Base-by-base conservation (phyloP, 106 monocot species). In the Posidonia australis region DNA sequence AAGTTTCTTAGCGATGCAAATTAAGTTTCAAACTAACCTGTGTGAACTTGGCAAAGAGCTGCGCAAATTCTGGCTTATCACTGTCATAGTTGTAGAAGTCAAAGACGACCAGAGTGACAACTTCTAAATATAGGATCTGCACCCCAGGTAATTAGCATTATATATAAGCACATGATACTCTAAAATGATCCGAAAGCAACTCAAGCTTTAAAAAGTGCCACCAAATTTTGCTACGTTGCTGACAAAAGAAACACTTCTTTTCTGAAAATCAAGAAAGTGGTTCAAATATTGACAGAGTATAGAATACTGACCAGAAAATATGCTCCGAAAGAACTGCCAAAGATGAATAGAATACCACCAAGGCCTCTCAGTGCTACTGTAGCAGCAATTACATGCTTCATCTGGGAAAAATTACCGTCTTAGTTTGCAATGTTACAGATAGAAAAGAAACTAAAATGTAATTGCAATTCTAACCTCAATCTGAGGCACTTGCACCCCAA, bases 81-180 rank as follows among this genome's bases (percentile, higher is more conserved):
- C 81, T 48, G 42, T 86, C 79, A 17, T 80, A 84, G 75, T 92
- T 92, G 77, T 92, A 92, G 84, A 87, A 92, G 68, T 92, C 92
- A 13, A 87, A 77, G 9, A 82, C 57, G 26, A 92, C 52, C 1
- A 87, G 92, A 25, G 81, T 84, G 17, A 80, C 67, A 46, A 92
- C 71, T 65, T 77, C 76, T 42, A 92, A 55, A 59, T 87, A 77
- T 2, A 79, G 45, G 20, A 81, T 42, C 91, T 86, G 76, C 62
- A 66, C 19, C 7, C 36, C 36, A 36, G 7, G 36, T 36, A 7
- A 36, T 36, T 36, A 36, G 36, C 7, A 7, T 4, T 4, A 2
- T 4, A 7, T 7, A 36, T 36, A 36, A 36, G 36, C 36, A 36
- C 7, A 36, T 36, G 2, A 36, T 36, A 36, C 2, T 7, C 7